Percentiles rank a stretch among this genome's conserved stretches.
Conservation (phyloP, 495 filamentous ascomycete genomes). For the Mycothermus thermophilus region DNA sequence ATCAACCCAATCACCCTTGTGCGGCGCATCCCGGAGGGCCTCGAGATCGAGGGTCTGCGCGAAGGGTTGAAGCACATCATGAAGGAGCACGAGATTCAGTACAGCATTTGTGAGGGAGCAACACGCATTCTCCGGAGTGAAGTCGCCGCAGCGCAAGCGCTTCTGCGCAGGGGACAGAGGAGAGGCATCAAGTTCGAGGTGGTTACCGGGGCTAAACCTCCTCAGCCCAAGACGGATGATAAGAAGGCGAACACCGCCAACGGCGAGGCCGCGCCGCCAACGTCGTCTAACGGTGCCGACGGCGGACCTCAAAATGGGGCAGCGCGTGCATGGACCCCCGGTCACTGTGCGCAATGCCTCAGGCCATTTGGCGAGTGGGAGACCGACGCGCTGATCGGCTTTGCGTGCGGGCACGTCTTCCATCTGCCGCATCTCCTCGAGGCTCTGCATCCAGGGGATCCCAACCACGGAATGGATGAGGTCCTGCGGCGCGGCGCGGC, state of each 20-base stretch:
- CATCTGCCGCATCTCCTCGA: slow-evolving; percentile 67
- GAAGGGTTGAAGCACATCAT: slow-evolving; percentile 77
- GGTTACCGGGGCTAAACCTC: slow-evolving; percentile 19
- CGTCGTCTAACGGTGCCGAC: no score
- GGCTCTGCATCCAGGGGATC: slow-evolving; percentile 30
- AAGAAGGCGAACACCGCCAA: slow-evolving; percentile 9
- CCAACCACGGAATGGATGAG: slow-evolving; percentile 18
- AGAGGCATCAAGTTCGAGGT: slow-evolving; percentile 85
- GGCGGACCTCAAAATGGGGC: no score
- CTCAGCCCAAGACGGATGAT: slow-evolving; percentile 28
- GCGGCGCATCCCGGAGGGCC: slow-evolving; percentile 74
- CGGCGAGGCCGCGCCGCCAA: slow-evolving; percentile 9
- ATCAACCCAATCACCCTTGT: slow-evolving; percentile 86
- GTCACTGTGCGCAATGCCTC: slow-evolving; percentile 51
- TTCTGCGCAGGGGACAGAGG: slow-evolving; percentile 58
- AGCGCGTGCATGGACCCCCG: slow-evolving; percentile 24
- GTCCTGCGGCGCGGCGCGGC: slow-evolving; percentile 13
- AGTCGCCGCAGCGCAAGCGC: slow-evolving; percentile 69
- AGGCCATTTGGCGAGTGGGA: slow-evolving; percentile 47
- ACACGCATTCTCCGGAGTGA: slow-evolving; percentile 76
- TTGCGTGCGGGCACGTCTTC: slow-evolving; percentile 84
- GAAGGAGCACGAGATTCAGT: slow-evolving; percentile 85
- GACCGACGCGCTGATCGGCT: slow-evolving; percentile 69
- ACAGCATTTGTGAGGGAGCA: slow-evolving; percentile 78
- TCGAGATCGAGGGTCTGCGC: slow-evolving; percentile 78